Evolutionary conservation across 257 asterid species (phyloP).

Genomic region (Agastache rugosa): DNA sequence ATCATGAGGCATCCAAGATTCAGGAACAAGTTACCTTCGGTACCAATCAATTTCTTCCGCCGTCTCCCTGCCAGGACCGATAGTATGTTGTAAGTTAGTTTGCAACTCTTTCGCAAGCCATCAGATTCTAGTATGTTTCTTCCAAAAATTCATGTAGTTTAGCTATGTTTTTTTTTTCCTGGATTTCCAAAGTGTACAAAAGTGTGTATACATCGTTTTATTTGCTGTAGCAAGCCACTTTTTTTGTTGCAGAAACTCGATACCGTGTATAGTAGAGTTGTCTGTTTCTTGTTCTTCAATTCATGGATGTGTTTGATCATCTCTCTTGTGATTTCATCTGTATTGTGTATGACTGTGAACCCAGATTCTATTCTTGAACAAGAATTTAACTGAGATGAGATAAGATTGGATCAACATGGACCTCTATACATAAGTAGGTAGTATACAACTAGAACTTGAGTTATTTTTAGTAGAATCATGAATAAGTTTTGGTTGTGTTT

Average conservation of each 20-base stretch:
- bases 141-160: background rate
- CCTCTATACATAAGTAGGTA: background rate
- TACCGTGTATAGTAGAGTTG: constrained; percentile 17
- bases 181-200: constrained; percentile 31
- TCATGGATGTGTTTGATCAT: background rate
- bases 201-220: constrained; percentile 7
- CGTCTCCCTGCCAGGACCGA: constrained; percentile 89
- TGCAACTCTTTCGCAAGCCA: constrained; percentile 24
- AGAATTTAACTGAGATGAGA: no score
- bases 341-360: background rate
- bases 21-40: constrained; percentile 72
- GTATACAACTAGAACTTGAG: background rate
- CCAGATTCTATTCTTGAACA: background rate
- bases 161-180: constrained; percentile 2
- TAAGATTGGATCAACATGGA: background rate
- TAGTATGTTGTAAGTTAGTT: constrained; percentile 68
- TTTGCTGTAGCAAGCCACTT: constrained; percentile 28
- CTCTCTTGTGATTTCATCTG: constrained; percentile 5
- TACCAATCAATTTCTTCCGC: constrained; percentile 77
- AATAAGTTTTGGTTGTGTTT: background rate
- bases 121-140: constrained; percentile 2
- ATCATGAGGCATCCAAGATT: constrained; percentile 87
- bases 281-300: constrained; percentile 18
- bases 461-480: background rate
- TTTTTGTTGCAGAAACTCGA: constrained; percentile 26